Conservation (phyloP, 257 asterid species). For the Solanum ahanhuiri region DNA sequence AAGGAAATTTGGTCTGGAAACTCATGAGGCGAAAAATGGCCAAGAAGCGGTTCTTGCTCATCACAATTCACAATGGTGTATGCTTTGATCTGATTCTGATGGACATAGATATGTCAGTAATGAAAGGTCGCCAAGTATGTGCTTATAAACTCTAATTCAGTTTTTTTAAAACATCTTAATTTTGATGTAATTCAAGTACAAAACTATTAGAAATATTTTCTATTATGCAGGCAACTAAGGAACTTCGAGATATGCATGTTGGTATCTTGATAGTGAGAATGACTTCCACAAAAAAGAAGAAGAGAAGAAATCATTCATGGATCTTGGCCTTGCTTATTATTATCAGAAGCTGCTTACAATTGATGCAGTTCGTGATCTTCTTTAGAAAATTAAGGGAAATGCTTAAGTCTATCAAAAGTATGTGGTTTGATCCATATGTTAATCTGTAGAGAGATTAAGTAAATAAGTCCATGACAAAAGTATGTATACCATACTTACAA, state of each 20-base stretch:
- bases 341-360: conserved; percentile 22
- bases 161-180: not conserved
- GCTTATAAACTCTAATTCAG: no score
- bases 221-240: conserved; percentile 12
- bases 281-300: not conserved
- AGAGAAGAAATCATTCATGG: conserved; percentile 22
- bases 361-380: not conserved
- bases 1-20: conserved; percentile 13
- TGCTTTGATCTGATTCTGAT: conserved; percentile 33
- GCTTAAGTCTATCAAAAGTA: not conserved
- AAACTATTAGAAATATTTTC: not conserved
- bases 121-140: conserved; percentile 34
- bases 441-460: not conserved
- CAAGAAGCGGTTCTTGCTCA: conserved; percentile 30
- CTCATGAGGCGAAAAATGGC: conserved; percentile 27
- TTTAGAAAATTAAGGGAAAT: not conserved
- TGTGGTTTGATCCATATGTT: not conserved
- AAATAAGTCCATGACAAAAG: not conserved
- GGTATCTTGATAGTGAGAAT: conserved; percentile 36
- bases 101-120: conserved; percentile 49
- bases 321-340: conserved; percentile 34
- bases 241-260: conserved; percentile 36
- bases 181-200: not conserved
- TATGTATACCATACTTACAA: not conserved
- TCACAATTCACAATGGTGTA: conserved; percentile 9